Conservation (phyloP, 2,329 filamentous ascomycete genomes). For the Ophiocordyceps camponoti-leonardi region DNA sequence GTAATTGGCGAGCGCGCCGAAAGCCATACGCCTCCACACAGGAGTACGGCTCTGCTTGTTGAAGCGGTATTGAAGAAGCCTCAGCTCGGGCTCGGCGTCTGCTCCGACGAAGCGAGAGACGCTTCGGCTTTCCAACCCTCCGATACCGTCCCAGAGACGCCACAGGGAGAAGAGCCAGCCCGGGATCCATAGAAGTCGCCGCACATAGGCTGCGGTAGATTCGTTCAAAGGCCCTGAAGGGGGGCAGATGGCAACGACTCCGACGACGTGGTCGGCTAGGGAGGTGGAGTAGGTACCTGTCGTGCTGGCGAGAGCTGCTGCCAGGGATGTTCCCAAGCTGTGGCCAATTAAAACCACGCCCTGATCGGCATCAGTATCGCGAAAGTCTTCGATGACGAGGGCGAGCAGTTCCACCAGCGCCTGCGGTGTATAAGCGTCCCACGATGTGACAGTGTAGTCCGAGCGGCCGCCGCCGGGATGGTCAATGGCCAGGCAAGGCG, state of each 20-base stretch:
- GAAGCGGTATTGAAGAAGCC: slow-evolving; percentile 51
- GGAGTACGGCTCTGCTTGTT: slow-evolving; percentile 72
- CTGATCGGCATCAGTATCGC: slow-evolving; percentile 47
- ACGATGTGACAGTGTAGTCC: slow-evolving; percentile 48
- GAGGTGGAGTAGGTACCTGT: slow-evolving; percentile 24
- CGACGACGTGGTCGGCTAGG: slow-evolving; percentile 49
- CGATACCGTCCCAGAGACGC: slow-evolving; percentile 61
- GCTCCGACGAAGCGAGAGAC: slow-evolving; percentile 61
- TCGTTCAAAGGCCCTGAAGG: slow-evolving; percentile 44
- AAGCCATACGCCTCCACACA: slow-evolving; percentile 69
- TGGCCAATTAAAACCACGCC: slow-evolving; percentile 70
- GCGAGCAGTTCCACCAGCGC: slow-evolving; percentile 61
- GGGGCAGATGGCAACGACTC: slow-evolving; percentile 70
- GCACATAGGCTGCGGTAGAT: slow-evolving; percentile 23
- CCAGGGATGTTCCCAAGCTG: slow-evolving; percentile 74
- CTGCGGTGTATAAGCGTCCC: slow-evolving; percentile 65
- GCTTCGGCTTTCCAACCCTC: slow-evolving; percentile 61
- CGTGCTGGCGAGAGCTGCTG: slow-evolving; percentile 46
- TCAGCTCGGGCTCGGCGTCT: slow-evolving; percentile 46
- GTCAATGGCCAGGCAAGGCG: slow-evolving; percentile 70
- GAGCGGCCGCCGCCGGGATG: slow-evolving; percentile 81
- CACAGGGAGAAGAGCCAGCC: slow-evolving; percentile 57
- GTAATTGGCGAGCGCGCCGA: slow-evolving; percentile 49
- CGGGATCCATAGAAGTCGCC: slow-evolving; percentile 50
- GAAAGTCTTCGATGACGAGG: slow-evolving; percentile 55